These are phyloP conservation scores for Thermoascus crustaceus DNA, from an alignment of 2,329 filamentous ascomycete genomes.

Conservation along the genomic window DNA sequence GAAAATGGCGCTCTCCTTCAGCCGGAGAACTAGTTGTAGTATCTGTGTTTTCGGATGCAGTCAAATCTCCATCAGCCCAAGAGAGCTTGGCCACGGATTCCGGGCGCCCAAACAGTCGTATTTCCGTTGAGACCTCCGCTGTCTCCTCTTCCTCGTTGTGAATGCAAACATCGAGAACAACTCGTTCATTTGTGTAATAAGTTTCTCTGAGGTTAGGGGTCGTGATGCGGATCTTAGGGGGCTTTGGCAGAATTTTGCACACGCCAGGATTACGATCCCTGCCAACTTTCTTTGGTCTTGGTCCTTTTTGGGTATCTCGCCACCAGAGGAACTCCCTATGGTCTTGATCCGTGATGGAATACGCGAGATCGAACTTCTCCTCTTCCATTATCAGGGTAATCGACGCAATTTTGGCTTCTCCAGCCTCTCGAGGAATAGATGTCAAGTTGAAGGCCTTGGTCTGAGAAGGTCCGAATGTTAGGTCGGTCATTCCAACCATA, in stretches of 20 bases:
- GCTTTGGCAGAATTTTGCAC: constrained; percentile 74
- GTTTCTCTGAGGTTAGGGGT: constrained; percentile 56
- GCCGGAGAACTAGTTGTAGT: constrained; percentile 19
- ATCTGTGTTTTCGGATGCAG: constrained; percentile 11
- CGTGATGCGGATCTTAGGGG: constrained; percentile 78
- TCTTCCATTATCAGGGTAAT: constrained; percentile 57
- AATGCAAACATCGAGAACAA: constrained; percentile 61
- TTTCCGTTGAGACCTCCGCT: constrained; percentile 62
- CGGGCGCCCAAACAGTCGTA: constrained; percentile 55
- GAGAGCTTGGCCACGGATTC: constrained; percentile 38
- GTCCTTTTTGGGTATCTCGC: constrained; percentile 28
- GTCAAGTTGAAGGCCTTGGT: constrained; percentile 63
- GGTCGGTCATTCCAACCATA: constrained; percentile 52
- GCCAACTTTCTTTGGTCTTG: constrained; percentile 31
- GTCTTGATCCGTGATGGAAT: constrained; percentile 45
- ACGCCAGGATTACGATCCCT: constrained; percentile 43
- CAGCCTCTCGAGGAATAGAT: constrained; percentile 70
- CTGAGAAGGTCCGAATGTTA: constrained; percentile 59
- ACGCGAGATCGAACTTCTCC: constrained; percentile 59
- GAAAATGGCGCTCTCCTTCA: constrained; percentile 22
- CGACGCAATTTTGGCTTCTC: constrained; percentile 60
- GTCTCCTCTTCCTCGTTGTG: constrained; percentile 77
- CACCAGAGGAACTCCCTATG: constrained; percentile 34
- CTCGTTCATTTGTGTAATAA: constrained; percentile 77
- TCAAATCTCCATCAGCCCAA: constrained; percentile 37